phyloP scores from a whole-genome alignment of 345 rosid genomes.

The Kernera saxatilis region DNA sequence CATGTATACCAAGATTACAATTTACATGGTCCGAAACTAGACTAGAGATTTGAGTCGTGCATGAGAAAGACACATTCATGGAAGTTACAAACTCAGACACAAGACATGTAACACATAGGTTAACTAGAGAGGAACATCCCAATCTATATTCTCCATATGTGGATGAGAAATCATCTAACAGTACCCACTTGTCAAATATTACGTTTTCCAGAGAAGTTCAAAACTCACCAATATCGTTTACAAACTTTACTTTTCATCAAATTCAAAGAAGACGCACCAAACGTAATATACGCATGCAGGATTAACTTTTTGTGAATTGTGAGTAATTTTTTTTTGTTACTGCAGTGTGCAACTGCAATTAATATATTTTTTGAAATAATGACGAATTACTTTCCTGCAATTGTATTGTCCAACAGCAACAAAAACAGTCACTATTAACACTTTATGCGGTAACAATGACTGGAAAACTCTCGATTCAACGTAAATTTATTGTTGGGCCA shows the following conservation, averaged over 20 bases:
- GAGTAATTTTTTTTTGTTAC: neutral
- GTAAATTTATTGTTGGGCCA: neutral
- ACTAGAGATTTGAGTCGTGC: neutral
- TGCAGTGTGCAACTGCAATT: neutral
- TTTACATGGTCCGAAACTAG: neutral
- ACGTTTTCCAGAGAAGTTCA: neutral
- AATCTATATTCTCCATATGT: neutral
- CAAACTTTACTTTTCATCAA: neutral
- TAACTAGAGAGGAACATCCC: neutral
- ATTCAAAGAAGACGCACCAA: neutral
- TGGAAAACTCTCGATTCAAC: conserved; percentile 7
- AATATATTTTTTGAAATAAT: neutral
- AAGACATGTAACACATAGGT: neutral
- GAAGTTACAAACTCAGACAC: neutral
- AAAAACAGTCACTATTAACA: conserved; percentile 18
- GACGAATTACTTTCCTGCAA: neutral
- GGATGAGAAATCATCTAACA: neutral
- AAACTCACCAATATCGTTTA: neutral
- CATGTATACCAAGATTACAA: neutral
- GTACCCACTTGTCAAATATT: neutral
- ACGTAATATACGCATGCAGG: neutral
- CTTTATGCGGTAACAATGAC: conserved; percentile 2
- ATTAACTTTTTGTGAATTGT: neutral
- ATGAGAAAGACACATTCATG: neutral
- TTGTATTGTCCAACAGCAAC: neutral